Conservation (phyloP, 176 grass and related monocot species). For the Avena sativa region DNA sequence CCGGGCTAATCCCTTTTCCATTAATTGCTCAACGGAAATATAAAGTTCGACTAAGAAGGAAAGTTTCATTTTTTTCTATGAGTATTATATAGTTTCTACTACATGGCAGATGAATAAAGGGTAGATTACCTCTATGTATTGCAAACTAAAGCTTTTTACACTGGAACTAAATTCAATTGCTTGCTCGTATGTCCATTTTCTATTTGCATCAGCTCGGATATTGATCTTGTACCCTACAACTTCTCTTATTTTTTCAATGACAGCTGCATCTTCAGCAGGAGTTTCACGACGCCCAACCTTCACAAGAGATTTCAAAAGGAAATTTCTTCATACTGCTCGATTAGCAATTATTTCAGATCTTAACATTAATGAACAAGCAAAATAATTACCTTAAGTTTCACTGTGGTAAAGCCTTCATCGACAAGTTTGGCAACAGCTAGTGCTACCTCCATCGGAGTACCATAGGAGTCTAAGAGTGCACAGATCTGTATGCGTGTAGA, state of each 20-base stretch:
- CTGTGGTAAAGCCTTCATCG: constrained; percentile 82
- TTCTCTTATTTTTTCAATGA: constrained; percentile 79
- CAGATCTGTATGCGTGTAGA: constrained; percentile 74
- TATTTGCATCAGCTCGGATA: constrained; percentile 94
- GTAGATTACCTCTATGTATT: constrained; percentile 92
- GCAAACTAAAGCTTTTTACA: constrained; percentile 63
- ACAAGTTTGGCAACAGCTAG: constrained; percentile 73
- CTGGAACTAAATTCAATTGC: constrained; percentile 84
- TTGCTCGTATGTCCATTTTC: constrained; percentile 81
- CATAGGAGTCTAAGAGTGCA: constrained; percentile 78
- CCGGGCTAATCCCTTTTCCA: too few species aligned
- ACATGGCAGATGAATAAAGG: constrained; percentile 13
- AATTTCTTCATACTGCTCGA: constrained; percentile 24
- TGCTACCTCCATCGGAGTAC: constrained; percentile 77
- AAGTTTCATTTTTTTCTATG: constrained; percentile 1
- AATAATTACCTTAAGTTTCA: constrained; percentile 89
- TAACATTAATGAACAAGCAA: constrained; percentile 10
- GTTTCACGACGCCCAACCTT: constrained; percentile 82
- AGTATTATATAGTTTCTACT: constrained; percentile 34
- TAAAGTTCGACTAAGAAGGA: background rate
- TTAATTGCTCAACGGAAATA: too few species aligned
- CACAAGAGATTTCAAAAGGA: constrained; percentile 15
- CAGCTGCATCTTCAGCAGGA: constrained; percentile 80
- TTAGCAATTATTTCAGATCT: background rate
- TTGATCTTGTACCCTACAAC: constrained; percentile 77